Conservation (phyloP, 805 yeast species). For the Hanseniaspora pseudoguilliermondii region DNA sequence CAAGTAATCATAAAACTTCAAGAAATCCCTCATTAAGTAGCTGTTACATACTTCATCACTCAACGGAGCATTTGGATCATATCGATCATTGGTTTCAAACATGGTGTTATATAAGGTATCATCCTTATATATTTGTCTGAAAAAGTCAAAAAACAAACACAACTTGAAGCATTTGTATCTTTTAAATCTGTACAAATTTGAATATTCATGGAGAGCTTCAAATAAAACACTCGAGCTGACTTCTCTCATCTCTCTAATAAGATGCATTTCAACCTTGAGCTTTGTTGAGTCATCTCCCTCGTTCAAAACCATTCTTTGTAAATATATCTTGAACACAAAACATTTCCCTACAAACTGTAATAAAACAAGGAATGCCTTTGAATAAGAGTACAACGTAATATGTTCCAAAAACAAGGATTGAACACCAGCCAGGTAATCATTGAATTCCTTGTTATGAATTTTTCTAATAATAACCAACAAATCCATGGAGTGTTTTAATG, state of each 20-base stretch:
- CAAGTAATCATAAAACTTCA: constrained; percentile 4
- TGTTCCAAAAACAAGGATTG: not conserved
- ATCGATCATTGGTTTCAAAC: not conserved
- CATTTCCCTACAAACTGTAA: constrained; percentile 8
- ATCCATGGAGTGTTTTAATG: not conserved
- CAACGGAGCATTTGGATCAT: constrained; percentile 3
- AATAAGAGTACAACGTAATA: not conserved
- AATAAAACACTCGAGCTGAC: not conserved
- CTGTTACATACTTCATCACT: not conserved
- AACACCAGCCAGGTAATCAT: not conserved
- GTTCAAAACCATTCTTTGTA: constrained; percentile 1
- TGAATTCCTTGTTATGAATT: not conserved
- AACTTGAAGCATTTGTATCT: constrained; percentile 11
- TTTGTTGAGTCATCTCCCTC: not conserved
- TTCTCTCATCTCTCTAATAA: constrained; percentile 2
- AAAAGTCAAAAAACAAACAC: constrained; percentile 11
- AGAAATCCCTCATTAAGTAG: not conserved
- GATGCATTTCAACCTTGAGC: not conserved
- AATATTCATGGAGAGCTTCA: not conserved
- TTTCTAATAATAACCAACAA: not conserved
- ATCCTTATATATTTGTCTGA: not conserved
- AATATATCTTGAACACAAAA: constrained; percentile 1
- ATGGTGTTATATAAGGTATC: constrained; percentile 7
- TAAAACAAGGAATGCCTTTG: not conserved
- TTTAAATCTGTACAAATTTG: constrained; percentile 1